Conservation (phyloP, 2,329 filamentous ascomycete genomes). For the Septoria petroselini region DNA sequence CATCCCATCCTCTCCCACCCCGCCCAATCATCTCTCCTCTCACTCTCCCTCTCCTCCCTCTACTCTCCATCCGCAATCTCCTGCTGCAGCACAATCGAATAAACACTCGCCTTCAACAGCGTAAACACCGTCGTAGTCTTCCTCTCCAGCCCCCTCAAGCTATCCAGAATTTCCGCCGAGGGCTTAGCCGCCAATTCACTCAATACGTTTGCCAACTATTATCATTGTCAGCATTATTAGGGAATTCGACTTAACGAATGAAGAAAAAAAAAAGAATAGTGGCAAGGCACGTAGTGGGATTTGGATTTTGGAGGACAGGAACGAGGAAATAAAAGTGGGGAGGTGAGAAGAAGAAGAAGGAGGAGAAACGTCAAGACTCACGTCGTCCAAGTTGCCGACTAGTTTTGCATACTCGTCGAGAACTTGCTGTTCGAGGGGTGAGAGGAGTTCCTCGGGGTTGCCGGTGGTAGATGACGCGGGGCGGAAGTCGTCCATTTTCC, state of each 20-base stretch:
- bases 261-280: too few species aligned
- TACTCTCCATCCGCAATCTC: constrained; percentile 72
- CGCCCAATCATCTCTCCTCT: constrained; percentile 4
- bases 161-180: constrained; percentile 74
- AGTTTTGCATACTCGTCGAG: constrained; percentile 89
- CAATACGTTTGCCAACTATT: constrained; percentile 56
- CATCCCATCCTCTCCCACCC: background rate
- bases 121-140: constrained; percentile 96
- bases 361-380: constrained; percentile 41
- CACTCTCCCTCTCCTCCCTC: background rate
- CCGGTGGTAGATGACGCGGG: constrained; percentile 6
- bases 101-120: constrained; percentile 93
- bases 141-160: constrained; percentile 80
- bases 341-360: constrained; percentile 27
- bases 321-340: background rate
- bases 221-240: constrained; percentile 11
- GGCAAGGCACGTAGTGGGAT: too few species aligned
- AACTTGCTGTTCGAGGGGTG: constrained; percentile 86
- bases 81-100: constrained; percentile 97
- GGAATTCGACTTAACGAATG: too few species aligned
- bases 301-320: too few species aligned
- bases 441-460: constrained; percentile 44
- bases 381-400: constrained; percentile 87
- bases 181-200: constrained; percentile 63
- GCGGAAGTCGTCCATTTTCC: constrained; percentile 20